Conservation (phyloP, 768 basidiomycete species). For the Naematelia aurantialba region DNA sequence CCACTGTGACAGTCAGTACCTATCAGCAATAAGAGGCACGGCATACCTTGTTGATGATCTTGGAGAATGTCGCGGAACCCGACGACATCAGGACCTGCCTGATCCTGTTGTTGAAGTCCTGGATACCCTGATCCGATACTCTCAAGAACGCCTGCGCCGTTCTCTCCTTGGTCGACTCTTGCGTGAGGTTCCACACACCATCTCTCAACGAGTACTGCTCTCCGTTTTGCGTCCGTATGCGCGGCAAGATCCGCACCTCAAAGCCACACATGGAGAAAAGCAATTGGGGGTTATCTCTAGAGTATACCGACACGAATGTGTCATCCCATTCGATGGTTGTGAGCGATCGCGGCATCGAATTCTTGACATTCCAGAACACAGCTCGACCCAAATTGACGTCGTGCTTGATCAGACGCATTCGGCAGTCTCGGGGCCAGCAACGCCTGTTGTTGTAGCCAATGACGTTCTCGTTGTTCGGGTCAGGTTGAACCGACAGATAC, state of each 20-base stretch:
- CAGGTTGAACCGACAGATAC: slow-evolving; percentile 93
- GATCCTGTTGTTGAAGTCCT: slow-evolving; percentile 96
- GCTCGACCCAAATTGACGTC: slow-evolving; percentile 98
- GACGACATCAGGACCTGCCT: slow-evolving; percentile 93
- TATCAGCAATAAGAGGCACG: background rate
- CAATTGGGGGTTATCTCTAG: slow-evolving; percentile 93
- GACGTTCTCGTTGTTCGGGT: slow-evolving; percentile 96
- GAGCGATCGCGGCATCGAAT: slow-evolving; percentile 86
- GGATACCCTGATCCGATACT: slow-evolving; percentile 94
- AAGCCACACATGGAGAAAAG: slow-evolving; percentile 99
- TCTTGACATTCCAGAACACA: slow-evolving; percentile 99
- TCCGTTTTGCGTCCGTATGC: slow-evolving; percentile 89
- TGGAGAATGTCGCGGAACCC: slow-evolving; percentile 96
- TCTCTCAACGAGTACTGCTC: slow-evolving; percentile 97
- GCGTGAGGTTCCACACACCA: slow-evolving; percentile 93
- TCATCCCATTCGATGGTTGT: slow-evolving; percentile 99
- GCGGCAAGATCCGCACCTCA: slow-evolving; percentile 93
- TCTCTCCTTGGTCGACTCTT: slow-evolving; percentile 94
- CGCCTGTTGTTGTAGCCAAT: slow-evolving; percentile 97
- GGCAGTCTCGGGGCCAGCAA: slow-evolving; percentile 98
- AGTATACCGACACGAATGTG: slow-evolving; percentile 94
- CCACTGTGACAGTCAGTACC: slow-evolving; percentile 14
- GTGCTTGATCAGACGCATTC: slow-evolving; percentile 98
- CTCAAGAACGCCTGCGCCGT: slow-evolving; percentile 97
- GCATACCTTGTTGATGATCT: slow-evolving; percentile 65